phyloP scores from a whole-genome alignment of 345 rosid species.

The Melastoma malabathricum region DNA sequence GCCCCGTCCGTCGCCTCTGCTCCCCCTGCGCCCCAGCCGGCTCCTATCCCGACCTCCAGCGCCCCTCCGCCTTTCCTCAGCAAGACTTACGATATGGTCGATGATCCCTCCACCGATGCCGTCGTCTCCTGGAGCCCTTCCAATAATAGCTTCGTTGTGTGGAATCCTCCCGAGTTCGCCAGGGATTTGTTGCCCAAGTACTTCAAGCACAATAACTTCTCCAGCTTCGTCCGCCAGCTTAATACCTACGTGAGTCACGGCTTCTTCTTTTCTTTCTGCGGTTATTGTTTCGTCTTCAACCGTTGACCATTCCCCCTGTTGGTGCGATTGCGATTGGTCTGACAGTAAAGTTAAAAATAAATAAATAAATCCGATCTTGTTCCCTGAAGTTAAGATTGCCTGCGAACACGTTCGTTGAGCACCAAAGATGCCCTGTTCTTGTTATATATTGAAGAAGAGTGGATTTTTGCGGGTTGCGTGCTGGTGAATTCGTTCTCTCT shows the following conservation, averaged over 20 bases:
- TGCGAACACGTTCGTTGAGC: too few species aligned
- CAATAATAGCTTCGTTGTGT: conserved; percentile 69
- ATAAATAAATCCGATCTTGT: too few species aligned
- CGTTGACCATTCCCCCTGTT: neutral
- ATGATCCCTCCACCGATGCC: conserved; percentile 61
- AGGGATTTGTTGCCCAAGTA: conserved; percentile 60
- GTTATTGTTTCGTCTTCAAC: neutral
- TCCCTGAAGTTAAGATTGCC: too few species aligned
- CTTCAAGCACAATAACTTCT: conserved; percentile 84
- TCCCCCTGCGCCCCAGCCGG: conserved; percentile 2
- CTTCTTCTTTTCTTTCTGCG: neutral
- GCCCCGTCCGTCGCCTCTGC: too few species aligned
- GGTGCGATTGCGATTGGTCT: neutral
- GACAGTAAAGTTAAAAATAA: too few species aligned
- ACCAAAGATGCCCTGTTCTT: too few species aligned
- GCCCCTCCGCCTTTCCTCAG: conserved; percentile 63
- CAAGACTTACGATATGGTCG: conserved; percentile 89
- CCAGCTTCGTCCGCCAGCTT: conserved; percentile 80
- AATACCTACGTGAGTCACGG: conserved; percentile 55
- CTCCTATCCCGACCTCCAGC: conserved; percentile 26
- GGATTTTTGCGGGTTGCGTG: too few species aligned
- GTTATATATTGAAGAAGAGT: too few species aligned
- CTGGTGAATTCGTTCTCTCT: too few species aligned
- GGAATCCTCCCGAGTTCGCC: conserved; percentile 78
- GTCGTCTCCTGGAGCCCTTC: conserved; percentile 63